Evolutionary conservation across 495 filamentous ascomycete species (phyloP), one percentile per base, ranked within the genome.

Genomic region (Articulospora tetracladia): DNA sequence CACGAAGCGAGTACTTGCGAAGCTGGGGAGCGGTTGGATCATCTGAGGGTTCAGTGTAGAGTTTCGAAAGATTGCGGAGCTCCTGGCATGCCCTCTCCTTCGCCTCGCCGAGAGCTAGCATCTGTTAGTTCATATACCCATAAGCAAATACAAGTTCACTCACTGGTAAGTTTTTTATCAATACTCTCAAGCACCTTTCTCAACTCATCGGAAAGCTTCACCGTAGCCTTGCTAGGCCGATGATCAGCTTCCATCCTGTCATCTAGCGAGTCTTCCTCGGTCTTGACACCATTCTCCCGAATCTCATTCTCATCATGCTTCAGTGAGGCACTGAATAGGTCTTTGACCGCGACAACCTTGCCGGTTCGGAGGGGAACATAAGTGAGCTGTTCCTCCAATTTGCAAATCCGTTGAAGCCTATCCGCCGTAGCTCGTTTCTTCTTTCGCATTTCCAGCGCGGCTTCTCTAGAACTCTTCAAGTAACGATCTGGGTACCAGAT

Each of bases 401-500:
- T 26, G 0, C 15, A 17, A 17, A 66, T 67, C 48, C 62, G 55
- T 15, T 65, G 22, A n/a, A 75, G 36, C 15, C 49, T 51, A 23
- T 65, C 69, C 19, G 61, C 68, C 13, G 70, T 61, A n/a, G 63
- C 64, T 11, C 64, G 48, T 44, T 76, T 72, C 24, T 76, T 68
- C 22, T 55, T 52, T 52, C 80, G 73, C 57, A 82, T 69, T 15
- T 72, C 65, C 17, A 70, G 27, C 20, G 84, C 73, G 57, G 79
- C 66, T 1, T 84, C 76, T 61, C 77, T 77, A 59, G 80, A 82
- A 32, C 71, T 73, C 54, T 83, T 78, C 59, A 92, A 70, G 70
- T 96, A 97, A 34, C 91, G 80, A 69, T 96, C 92, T 8, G 86
- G 79, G 66, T 93, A 95, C 64, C 92, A 85, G 0, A 83, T 77